Base-by-base conservation (phyloP, 2,329 filamentous ascomycete genomes). In the Exophiala sp. region DNA sequence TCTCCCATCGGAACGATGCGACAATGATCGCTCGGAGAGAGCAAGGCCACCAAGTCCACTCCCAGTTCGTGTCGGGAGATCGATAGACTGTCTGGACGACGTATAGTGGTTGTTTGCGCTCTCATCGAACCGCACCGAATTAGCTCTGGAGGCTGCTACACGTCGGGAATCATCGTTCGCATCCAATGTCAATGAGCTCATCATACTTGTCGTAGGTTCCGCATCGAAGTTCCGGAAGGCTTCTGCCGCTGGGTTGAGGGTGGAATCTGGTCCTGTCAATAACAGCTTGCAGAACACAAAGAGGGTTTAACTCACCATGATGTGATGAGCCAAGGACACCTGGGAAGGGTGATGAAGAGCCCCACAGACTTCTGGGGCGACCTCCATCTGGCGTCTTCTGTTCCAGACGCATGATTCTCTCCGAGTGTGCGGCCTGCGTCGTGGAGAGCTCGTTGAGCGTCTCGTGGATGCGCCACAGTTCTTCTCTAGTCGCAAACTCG, bases 61-160 rank as follows among this genome's bases (percentile, higher is more conserved):
- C 20, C 85, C 83, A 18, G 89, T 91, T 47, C 92, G 81, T 44
- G 84, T 77, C 21, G 88, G 87, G 62, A 95, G 87, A 52, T 97
- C 94, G 43, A 88, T 84, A 10, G 89, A 92, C 52, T 91, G 87
- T 41, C 92, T 84, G 55, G 87, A 88, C 66, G 95, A 89, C 35
- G 86, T 86, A 83, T 94, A 95, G 69, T 91, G 91, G 64, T 96
- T 91, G 63, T 96, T 84, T 11, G 92, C 91, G 66, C 90, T 96
- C 69, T 97, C 92, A 67, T 97, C 94, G 65, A 99, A 99, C 35
- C 94, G 88, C 63, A 99, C 94, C 67, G 94, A 97, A 69, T 97
- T 97, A 44, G 94, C 92, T 63, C 94, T 83, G 14, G 94, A 99
- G 14, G 90, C 87, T 5, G 58, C 58, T 16, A 89, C 89, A 50